Evolutionary conservation across 2,329 filamentous ascomycete genomes (phyloP), one percentile per base, ranked within the genome.

Genomic region (Alternaria gaisen): DNA sequence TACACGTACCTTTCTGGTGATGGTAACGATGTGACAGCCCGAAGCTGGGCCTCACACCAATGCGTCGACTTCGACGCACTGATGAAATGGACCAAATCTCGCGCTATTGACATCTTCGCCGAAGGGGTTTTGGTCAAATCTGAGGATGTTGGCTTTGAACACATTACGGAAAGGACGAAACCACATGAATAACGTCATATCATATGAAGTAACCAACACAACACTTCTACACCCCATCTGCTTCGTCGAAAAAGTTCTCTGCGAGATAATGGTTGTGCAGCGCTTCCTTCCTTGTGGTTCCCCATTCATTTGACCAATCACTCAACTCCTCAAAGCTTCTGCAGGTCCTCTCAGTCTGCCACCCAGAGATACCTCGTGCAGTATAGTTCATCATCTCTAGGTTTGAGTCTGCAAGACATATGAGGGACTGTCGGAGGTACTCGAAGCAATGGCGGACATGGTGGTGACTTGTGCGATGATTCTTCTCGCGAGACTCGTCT

Each of bases 361-460:
- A 51, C 3, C 47, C 47, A 5, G 47, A 51, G 4, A 51, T 26
- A 26, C 47, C 47, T 3, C 47, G 47, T 10, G 47, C 47, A 22
- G 47, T 51, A 7, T 51, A 51, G 47, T 51, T 51, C 47, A 51
- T 51, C 30, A 22, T 51, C 36, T 53, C 50, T 0, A 53, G 36
- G 24, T 40, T 53, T 0, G 38, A 30, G 5, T 53, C 50, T 12
- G 38, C 38, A 26, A 40, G 34, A 16, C 50, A 53, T 1, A 42
- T 40, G n/a, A 53, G 34, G 0, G 50, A 40, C 5, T 53, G 50
- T 2, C 50, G 0, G 14, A 53, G 14, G 11, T 53, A 53, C 5
- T 53, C 50, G 9, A 53, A 53, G 14, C 50, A 53, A 6, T 53
- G 50, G 3, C 38, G 34, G 0, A 40, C 38, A 14, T 53, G 50